Conservation (phyloP, 192 early-diverging fungal species). For the Coemansia pectinata region DNA sequence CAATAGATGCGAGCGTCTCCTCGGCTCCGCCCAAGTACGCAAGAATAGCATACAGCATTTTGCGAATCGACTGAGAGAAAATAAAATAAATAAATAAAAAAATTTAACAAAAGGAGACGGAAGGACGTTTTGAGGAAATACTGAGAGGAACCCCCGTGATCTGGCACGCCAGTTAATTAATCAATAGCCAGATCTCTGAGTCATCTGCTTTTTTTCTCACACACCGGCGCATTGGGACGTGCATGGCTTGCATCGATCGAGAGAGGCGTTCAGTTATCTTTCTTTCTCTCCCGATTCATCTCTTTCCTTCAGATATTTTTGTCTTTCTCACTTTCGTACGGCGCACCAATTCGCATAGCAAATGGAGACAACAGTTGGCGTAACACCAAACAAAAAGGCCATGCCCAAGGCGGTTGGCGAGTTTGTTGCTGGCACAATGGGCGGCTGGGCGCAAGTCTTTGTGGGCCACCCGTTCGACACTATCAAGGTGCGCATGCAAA, state of each 20-base stretch:
- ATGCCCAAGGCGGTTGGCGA: slow-evolving; percentile 47
- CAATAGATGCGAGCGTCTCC: slow-evolving; percentile 20
- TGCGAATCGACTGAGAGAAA: background rate
- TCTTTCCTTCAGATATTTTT: background rate
- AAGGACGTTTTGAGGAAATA: background rate
- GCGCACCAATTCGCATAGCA: background rate
- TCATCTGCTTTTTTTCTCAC: background rate
- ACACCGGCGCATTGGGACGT: background rate
- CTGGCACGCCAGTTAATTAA: background rate
- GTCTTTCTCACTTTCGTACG: background rate
- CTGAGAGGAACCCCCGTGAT: slow-evolving; percentile 11
- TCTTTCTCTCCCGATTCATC: background rate
- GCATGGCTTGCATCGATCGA: slow-evolving; percentile 3
- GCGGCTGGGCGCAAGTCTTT: slow-evolving; percentile 67
- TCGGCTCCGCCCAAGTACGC: slow-evolving; percentile 41
- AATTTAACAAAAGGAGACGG: background rate
- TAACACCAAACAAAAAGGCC: slow-evolving; percentile 24
- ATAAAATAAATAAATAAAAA: background rate
- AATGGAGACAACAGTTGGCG: slow-evolving; percentile 43
- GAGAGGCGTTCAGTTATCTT: background rate
- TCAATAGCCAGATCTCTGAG: slow-evolving; percentile 6
- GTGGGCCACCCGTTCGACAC: slow-evolving; percentile 87
- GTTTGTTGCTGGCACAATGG: slow-evolving; percentile 56
- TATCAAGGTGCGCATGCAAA: slow-evolving; percentile 79
- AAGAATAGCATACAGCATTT: slow-evolving; percentile 50